Base-by-base conservation (phyloP, 2,329 filamentous ascomycete genomes). In the Pseudogymnoascus sp. region DNA sequence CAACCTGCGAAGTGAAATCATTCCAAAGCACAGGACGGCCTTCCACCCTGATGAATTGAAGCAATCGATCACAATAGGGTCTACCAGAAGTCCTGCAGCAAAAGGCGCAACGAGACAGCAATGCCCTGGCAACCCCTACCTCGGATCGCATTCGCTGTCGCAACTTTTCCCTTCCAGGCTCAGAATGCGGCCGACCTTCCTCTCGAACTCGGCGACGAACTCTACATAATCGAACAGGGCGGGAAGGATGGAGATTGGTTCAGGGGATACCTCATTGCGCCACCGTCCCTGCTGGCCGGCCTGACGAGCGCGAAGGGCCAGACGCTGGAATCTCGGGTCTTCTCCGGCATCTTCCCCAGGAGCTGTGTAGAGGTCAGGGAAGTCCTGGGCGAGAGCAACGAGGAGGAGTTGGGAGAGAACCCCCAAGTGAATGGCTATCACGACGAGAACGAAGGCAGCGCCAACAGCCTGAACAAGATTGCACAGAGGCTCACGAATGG, bases 111-210 rank as follows among this genome's bases (percentile, higher is more conserved):
- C 58, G 58, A 60, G 30, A 25, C 22, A 43, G 58, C 38, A 61
- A 96, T 96, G 92, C 90, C 92, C 83, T 99, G 94, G 94, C 87
- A 90, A 83, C 93, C 94, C 71, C 84, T 99, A 75, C 90, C 92
- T 76, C 90, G 91, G 71, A 97, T 99, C 79, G 94, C 92, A 73
- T 99, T 97, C 80, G 95, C 93, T 69, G 90, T 99, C 75, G 94
- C 93, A 80, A 92, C 88, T 67, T 96, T 92, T 74, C 94, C 94
- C 37, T 99, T 99, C 77, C 83, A 89, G 69, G 90, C 94, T 63
- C 87, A 89, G 63, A 87, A 87, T 66, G 86, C 92, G 60, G 90
- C 92, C 73, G 94, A 99, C 76, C 86, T 99, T 18, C 94, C 95
- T 8, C 87, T 99, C 73, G 92, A 99, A 76, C 90, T 99, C 66